phyloP scores from a whole-genome alignment of 805 yeast genomes.

The Metschnikowia matae region DNA sequence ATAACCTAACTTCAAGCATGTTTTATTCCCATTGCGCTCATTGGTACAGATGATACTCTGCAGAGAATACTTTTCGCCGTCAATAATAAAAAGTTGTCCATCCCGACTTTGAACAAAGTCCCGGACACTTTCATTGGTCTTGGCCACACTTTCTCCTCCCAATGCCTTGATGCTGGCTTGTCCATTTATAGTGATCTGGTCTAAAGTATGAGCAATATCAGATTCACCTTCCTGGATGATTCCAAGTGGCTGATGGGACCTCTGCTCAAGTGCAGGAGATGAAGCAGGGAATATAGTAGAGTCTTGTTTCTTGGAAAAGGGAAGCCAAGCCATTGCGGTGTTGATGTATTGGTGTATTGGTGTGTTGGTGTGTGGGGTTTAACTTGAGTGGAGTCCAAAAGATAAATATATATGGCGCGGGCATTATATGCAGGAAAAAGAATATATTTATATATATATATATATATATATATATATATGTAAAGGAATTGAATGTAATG shows the following conservation, averaged over 20 bases:
- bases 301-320: conserved; percentile 9
- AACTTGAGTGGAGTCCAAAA: neutral
- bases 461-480: no score
- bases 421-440: no score
- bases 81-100: conserved; percentile 35
- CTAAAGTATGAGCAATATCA: conserved; percentile 18
- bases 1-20: conserved; percentile 41
- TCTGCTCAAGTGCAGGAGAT: conserved; percentile 13
- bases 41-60: conserved; percentile 46
- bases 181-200: conserved; percentile 14
- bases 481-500: no score
- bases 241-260: conserved; percentile 15
- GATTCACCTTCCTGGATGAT: conserved; percentile 11
- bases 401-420: neutral
- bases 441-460: no score
- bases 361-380: neutral
- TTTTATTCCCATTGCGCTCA: conserved; percentile 42
- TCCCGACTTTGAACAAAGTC: conserved; percentile 31
- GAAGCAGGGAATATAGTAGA: neutral
- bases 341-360: no score
- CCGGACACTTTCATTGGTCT: conserved; percentile 21
- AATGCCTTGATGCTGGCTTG: conserved; percentile 10
- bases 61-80: conserved; percentile 35
- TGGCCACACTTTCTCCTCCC: conserved; percentile 8
- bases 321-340: conserved; percentile 14